Evolutionary conservation across 2,329 filamentous ascomycete genomes (phyloP).

Genomic region (Aschersonia sp.): DNA sequence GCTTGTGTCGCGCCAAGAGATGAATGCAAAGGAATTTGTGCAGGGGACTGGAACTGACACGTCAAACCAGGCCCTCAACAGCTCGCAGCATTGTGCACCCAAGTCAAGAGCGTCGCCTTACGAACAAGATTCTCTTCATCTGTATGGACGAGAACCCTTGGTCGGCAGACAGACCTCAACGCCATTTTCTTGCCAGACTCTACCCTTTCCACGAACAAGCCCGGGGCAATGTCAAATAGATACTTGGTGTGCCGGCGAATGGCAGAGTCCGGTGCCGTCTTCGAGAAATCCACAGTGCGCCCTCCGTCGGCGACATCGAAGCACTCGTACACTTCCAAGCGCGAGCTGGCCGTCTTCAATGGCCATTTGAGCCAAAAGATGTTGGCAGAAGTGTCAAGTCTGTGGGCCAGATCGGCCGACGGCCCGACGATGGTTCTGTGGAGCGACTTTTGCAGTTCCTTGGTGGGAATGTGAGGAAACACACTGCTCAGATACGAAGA

Average conservation of each 20-base stretch:
- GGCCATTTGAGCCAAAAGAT: constrained; percentile 23
- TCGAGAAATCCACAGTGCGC: constrained; percentile 13
- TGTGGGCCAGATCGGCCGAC: constrained; percentile 20
- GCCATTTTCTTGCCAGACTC: constrained; percentile 17
- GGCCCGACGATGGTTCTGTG: constrained; percentile 18
- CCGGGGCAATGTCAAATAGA: constrained; percentile 21
- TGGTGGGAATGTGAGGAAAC: constrained; percentile 11
- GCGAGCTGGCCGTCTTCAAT: constrained; percentile 17
- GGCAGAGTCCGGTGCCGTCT: constrained; percentile 13
- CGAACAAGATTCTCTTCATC: constrained; percentile 12
- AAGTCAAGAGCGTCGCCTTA: constrained; percentile 17
- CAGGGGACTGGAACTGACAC: too few species aligned
- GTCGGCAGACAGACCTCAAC: constrained; percentile 17
- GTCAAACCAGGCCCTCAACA: not conserved
- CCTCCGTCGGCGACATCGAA: constrained; percentile 19
- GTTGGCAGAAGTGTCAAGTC: constrained; percentile 18
- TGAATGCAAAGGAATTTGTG: too few species aligned
- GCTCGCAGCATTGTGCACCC: constrained; percentile 9
- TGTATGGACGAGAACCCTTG: constrained; percentile 18
- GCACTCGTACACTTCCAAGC: constrained; percentile 22
- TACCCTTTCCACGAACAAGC: constrained; percentile 21
- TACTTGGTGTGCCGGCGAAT: constrained; percentile 17
- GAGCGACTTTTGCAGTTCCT: constrained; percentile 18
- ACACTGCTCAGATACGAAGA: constrained; percentile 15
- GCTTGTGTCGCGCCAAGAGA: too few species aligned